phyloP scores from a whole-genome alignment of 2,329 filamentous ascomycete species.

The Calonectria ilicicola region DNA sequence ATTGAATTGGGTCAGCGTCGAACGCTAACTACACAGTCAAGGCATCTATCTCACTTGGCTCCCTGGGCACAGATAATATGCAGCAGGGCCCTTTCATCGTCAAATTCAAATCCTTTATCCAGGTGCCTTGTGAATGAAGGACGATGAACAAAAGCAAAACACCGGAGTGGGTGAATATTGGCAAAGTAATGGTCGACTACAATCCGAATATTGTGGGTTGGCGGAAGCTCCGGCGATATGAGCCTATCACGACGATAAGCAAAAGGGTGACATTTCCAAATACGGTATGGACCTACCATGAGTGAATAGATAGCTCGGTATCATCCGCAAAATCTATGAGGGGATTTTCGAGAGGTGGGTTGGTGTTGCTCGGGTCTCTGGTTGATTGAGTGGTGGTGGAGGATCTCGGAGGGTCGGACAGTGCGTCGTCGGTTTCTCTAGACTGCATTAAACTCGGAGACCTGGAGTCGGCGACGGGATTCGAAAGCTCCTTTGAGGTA shows the following conservation, averaged over 20 bases:
- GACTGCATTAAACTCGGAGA: slow-evolving; percentile 42
- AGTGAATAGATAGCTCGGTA: slow-evolving; percentile 42
- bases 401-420: slow-evolving; percentile 33
- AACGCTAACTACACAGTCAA: not conserved
- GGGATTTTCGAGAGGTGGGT: slow-evolving; percentile 17
- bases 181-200: slow-evolving; percentile 54
- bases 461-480: slow-evolving; percentile 30
- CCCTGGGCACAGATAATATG: slow-evolving; percentile 54
- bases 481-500: slow-evolving; percentile 34
- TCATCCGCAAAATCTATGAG: slow-evolving; percentile 42
- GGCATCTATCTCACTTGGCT: slow-evolving; percentile 47
- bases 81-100: slow-evolving; percentile 52
- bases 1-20: slow-evolving; percentile 18
- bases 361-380: slow-evolving; percentile 33
- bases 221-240: slow-evolving; percentile 48
- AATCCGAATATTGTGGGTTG: slow-evolving; percentile 48
- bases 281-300: slow-evolving; percentile 29
- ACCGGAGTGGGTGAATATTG: slow-evolving; percentile 55
- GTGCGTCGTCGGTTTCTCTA: slow-evolving; percentile 35
- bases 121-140: slow-evolving; percentile 53
- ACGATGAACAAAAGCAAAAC: slow-evolving; percentile 55
- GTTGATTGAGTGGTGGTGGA: slow-evolving; percentile 22
- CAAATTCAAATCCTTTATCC: slow-evolving; percentile 50
- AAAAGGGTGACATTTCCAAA: not conserved
- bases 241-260: slow-evolving; percentile 43